Evolutionary conservation across 2,329 filamentous ascomycete genomes (phyloP).

Genomic region (Westerdykella ornata): DNA sequence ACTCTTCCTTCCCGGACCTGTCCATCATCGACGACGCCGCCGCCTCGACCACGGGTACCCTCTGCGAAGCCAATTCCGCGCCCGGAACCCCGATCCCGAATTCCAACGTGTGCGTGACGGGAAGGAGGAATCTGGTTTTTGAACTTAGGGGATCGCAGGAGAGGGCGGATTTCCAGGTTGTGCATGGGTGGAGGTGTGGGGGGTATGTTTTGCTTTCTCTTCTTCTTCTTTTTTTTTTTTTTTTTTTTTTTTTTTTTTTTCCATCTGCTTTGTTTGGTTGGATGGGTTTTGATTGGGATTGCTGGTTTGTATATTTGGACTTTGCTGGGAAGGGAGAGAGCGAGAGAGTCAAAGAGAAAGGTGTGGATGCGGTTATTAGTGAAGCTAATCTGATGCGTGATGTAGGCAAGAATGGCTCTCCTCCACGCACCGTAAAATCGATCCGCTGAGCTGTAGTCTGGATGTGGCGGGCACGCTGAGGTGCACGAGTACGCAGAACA

Average conservation of each 20-base stretch:
- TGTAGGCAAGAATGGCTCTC: conserved; percentile 16
- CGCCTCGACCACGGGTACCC: conserved; percentile 4
- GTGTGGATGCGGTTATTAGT: no score
- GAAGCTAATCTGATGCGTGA: not conserved
- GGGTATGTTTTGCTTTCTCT: conserved; percentile 14
- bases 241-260: no score
- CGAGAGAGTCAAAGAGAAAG: no score
- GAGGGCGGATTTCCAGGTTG: conserved; percentile 19
- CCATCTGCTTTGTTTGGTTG: no score
- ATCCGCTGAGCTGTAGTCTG: conserved; percentile 9
- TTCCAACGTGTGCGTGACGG: conserved; percentile 17
- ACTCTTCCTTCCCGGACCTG: conserved; percentile 14
- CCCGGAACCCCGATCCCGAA: conserved; percentile 11
- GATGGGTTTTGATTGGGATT: no score
- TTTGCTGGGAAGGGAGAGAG: no score
- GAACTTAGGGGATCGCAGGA: conserved; percentile 16
- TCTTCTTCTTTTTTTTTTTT: no score
- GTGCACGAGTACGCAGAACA: conserved; percentile 8
- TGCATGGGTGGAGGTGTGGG: conserved; percentile 25
- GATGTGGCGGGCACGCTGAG: conserved; percentile 1
- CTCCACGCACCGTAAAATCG: conserved; percentile 11
- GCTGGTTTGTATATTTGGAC: no score
- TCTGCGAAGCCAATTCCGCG: conserved; percentile 14
- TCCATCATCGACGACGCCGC: conserved; percentile 16
- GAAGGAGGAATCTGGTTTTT: conserved; percentile 16